Evolutionary conservation across 2,329 filamentous ascomycete genomes (phyloP).

Genomic region (Tympanopsis confertula): DNA sequence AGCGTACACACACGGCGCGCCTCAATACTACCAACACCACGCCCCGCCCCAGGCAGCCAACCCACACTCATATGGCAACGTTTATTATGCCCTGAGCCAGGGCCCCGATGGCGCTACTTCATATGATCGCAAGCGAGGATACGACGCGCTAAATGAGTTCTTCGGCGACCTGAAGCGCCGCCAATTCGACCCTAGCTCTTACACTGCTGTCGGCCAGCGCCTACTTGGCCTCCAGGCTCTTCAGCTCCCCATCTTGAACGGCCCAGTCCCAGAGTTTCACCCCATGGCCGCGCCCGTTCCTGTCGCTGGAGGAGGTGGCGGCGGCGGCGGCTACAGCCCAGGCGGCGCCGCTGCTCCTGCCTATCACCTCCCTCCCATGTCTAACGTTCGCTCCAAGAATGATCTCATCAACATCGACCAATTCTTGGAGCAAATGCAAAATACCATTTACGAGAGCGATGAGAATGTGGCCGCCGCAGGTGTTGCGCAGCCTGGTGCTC

Average conservation of each 20-base stretch:
- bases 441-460: constrained; percentile 87
- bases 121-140: constrained; percentile 73
- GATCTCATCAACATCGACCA: constrained; percentile 90
- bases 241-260: constrained; percentile 43
- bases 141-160: constrained; percentile 84
- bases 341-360: constrained; percentile 38
- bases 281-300: constrained; percentile 18
- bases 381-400: constrained; percentile 81
- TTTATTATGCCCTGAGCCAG: constrained; percentile 51
- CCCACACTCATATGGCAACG: constrained; percentile 29
- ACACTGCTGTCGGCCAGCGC: constrained; percentile 80
- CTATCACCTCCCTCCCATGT: constrained; percentile 79
- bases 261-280: constrained; percentile 42
- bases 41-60: constrained; percentile 27
- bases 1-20: constrained; percentile 44
- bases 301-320: constrained; percentile 40
- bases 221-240: constrained; percentile 70
- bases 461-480: constrained; percentile 69
- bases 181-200: constrained; percentile 79
- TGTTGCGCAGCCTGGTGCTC: constrained; percentile 62
- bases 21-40: constrained; percentile 68
- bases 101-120: constrained; percentile 24
- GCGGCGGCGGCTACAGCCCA: constrained; percentile 32
- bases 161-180: constrained; percentile 87
- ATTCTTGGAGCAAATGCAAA: constrained; percentile 90